A percentile compares a stretch with the other conserved stretches of the same genome.
phyloP scores from a whole-genome alignment of 2,329 filamentous ascomycete genomes.

The Fusarium xylarioides region DNA sequence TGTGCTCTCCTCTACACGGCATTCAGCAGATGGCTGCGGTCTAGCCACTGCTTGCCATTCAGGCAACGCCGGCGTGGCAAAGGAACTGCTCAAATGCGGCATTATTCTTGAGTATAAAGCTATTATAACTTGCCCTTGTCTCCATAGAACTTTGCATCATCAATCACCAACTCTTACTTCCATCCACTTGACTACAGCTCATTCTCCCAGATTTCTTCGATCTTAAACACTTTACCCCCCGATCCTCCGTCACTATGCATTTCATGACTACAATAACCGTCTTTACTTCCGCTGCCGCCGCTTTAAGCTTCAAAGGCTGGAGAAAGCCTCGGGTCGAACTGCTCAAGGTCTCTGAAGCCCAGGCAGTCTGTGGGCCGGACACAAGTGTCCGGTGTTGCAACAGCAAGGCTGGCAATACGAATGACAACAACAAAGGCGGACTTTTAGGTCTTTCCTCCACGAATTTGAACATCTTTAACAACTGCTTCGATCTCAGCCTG shows the following conservation, averaged over 20 bases:
- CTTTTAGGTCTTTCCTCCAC: background rate
- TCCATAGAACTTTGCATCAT: background rate
- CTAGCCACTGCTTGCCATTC: background rate
- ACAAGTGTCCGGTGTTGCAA: background rate
- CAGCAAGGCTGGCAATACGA: background rate
- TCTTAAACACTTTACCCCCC: background rate
- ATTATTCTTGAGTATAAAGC: background rate
- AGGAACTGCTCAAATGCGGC: background rate
- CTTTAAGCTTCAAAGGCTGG: background rate
- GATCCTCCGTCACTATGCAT: background rate
- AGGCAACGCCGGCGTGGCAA: background rate
- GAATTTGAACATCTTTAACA: background rate
- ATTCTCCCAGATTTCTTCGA: accelerated
- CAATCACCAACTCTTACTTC: background rate
- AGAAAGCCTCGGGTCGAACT: background rate
- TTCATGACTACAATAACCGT: background rate
- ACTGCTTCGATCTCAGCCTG: background rate
- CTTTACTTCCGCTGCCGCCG: background rate
- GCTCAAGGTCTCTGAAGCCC: background rate
- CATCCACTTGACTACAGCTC: background rate
- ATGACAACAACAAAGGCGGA: background rate
- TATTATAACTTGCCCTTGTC: background rate
- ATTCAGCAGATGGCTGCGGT: background rate
- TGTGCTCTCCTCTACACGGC: background rate
- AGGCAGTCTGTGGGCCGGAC: background rate